These are phyloP conservation scores for Penicillium verrucosum DNA, from an alignment of 2,329 filamentous ascomycete species.

Conservation along the genomic window DNA sequence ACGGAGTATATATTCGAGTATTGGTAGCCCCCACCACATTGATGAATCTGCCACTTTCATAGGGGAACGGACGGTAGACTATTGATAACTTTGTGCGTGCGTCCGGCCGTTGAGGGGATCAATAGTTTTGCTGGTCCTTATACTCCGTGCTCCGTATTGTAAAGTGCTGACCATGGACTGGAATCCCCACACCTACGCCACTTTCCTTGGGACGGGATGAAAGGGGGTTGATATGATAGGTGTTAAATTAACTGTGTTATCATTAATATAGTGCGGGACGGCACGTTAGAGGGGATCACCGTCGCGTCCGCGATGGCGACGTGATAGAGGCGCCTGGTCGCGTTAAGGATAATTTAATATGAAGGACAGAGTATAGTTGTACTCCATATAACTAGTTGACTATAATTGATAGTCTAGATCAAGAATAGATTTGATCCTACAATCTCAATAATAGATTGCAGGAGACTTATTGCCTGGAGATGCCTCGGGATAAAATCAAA, in stretches of 20 bases:
- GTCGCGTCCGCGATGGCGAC: background rate
- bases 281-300: background rate
- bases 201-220: constrained; percentile 2
- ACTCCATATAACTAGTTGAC: too few relatives aligned
- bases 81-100: background rate
- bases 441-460: background rate
- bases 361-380: background rate
- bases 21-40: background rate
- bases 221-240: constrained; percentile 3
- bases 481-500: background rate
- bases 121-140: constrained; percentile 12
- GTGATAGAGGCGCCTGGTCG: constrained; percentile 1
- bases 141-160: background rate
- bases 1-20: background rate
- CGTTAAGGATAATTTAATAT: background rate
- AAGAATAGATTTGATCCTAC: background rate
- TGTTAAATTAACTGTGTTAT: background rate
- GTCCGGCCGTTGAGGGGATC: background rate
- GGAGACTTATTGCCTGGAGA: background rate
- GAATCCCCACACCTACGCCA: background rate
- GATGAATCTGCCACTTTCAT: background rate
- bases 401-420: background rate
- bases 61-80: background rate
- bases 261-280: background rate
- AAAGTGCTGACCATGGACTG: constrained; percentile 1